Conservation (phyloP, 371 early-diverging fungal species). For the Dichotomocladium elegans region DNA sequence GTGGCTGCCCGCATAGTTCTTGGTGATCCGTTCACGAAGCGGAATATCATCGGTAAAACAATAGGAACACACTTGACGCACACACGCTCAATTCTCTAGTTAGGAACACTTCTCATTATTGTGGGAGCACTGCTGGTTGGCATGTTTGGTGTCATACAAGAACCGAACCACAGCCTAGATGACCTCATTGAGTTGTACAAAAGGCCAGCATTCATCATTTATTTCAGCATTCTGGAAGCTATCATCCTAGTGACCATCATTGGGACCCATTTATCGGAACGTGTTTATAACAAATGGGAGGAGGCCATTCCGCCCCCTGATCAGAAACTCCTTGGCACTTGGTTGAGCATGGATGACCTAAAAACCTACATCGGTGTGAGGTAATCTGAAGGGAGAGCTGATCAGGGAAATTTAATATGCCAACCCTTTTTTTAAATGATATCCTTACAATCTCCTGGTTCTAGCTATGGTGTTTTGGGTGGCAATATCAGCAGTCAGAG, state of each 20-base stretch:
- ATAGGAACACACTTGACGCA: too few species aligned
- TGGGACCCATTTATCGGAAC: slow-evolving; percentile 50
- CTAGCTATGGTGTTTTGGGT: slow-evolving; percentile 63
- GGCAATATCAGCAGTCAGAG: slow-evolving; percentile 77
- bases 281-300: slow-evolving; percentile 26
- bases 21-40: slow-evolving; percentile 60
- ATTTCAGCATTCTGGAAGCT: slow-evolving; percentile 59
- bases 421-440: too few species aligned
- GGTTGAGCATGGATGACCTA: slow-evolving; percentile 21
- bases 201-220: slow-evolving; percentile 68
- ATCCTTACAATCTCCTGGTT: background rate
- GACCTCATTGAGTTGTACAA: slow-evolving; percentile 68
- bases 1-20: slow-evolving; percentile 68
- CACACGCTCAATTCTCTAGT: too few species aligned
- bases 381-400: too few species aligned
- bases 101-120: slow-evolving; percentile 71
- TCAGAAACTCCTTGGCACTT: slow-evolving; percentile 15
- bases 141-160: slow-evolving; percentile 72
- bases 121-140: slow-evolving; percentile 71
- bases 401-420: too few species aligned
- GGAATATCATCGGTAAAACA: slow-evolving; percentile 56
- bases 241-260: slow-evolving; percentile 49
- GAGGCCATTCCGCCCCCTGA: slow-evolving; percentile 17
- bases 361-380: slow-evolving; percentile 40
- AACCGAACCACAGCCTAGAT: slow-evolving; percentile 69